A percentile compares a stretch with the other conserved stretches of the same genome.
Conservation (phyloP, 2,329 filamentous ascomycete genomes). For the Pseudonectria foliicola region DNA sequence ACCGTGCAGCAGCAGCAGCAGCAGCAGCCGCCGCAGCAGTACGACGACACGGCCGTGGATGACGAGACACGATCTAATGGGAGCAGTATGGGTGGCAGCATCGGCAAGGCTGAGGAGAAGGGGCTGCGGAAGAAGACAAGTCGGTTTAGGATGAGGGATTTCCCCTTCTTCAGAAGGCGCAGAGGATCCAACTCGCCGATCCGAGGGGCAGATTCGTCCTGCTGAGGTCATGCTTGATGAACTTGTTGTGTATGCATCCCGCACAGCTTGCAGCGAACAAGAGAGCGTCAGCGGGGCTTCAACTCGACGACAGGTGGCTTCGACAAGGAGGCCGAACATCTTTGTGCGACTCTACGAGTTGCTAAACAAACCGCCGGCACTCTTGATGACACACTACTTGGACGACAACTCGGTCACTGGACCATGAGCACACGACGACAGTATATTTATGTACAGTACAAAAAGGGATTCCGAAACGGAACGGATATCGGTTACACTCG, state of each 20-base stretch:
- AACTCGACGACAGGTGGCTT: too few species aligned
- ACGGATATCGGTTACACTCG: too few species aligned
- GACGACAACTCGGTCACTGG: too few species aligned
- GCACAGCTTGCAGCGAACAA: slow-evolving; percentile 1
- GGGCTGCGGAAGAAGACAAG: slow-evolving; percentile 55
- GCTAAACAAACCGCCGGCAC: too few species aligned
- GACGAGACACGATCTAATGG: slow-evolving; percentile 26
- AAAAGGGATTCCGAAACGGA: too few species aligned
- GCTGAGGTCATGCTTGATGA: slow-evolving; percentile 19
- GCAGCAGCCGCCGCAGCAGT: too few species aligned
- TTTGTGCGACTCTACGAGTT: too few species aligned
- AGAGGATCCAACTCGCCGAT: slow-evolving; percentile 32
- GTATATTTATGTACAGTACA: too few species aligned
- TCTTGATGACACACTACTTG: too few species aligned
- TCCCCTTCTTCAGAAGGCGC: slow-evolving; percentile 49
- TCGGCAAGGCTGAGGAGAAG: slow-evolving; percentile 41
- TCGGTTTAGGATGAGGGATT: slow-evolving; percentile 55
- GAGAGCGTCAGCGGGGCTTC: not conserved
- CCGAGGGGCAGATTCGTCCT: slow-evolving; percentile 26
- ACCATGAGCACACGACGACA: too few species aligned
- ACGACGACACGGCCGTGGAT: slow-evolving; percentile 18
- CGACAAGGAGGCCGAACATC: too few species aligned
- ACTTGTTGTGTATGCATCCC: slow-evolving; percentile 10
- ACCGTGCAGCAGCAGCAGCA: slow-evolving; percentile 18
- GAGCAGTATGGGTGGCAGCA: slow-evolving; percentile 30